phyloP scores from a whole-genome alignment of 306 rosid genomes.

The Heteromeles arbutifolia region DNA sequence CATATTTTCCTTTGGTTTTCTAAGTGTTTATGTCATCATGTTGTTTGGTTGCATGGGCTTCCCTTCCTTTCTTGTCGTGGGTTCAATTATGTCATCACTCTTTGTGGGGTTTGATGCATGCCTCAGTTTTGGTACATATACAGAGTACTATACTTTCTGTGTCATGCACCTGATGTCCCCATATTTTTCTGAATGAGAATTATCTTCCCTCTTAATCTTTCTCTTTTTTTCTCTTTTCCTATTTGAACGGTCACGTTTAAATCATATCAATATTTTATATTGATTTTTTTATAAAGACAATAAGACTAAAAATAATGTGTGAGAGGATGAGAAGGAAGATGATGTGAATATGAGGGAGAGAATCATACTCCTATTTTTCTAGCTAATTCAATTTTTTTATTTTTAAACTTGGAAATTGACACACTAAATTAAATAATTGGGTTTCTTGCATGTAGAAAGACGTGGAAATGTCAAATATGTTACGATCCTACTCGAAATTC shows the following conservation, averaged over 20 bases:
- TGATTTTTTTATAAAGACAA: no score
- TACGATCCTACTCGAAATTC: neutral
- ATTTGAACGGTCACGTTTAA: no score
- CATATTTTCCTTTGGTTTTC: neutral
- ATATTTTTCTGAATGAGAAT: neutral
- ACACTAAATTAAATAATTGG: neutral
- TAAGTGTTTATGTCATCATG: neutral
- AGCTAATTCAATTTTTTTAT: no score
- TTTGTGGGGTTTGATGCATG: neutral
- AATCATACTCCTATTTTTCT: neutral
- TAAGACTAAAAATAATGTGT: no score
- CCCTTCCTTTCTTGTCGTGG: neutral
- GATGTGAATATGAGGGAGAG: no score
- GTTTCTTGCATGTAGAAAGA: neutral
- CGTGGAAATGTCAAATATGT: neutral
- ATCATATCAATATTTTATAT: no score
- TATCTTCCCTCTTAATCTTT: no score
- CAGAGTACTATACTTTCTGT: neutral
- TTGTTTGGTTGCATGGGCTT: conserved; percentile 15
- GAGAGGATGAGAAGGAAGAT: no score
- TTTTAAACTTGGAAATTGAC: no score
- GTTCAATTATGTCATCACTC: conserved; percentile 12
- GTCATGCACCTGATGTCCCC: neutral
- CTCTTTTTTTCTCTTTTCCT: no score
- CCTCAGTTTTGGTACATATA: neutral